Percentiles rank a stretch among this genome's conserved stretches.
Conservation (phyloP, 2,329 filamentous ascomycete genomes). For the Verticillium isaacii region DNA sequence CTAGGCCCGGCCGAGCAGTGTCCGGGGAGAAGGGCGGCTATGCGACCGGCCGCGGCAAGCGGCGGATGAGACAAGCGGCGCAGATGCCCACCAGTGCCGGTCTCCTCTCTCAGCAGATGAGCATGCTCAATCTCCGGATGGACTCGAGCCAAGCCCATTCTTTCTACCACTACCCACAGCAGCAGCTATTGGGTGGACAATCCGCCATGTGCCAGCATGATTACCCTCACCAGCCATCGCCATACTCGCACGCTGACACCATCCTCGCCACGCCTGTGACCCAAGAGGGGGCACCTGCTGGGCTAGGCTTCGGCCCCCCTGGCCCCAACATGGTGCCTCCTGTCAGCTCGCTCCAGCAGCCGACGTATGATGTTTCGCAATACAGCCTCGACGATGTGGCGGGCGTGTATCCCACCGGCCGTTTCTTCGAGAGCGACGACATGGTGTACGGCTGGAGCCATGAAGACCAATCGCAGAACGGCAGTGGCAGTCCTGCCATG, state of each 20-base stretch:
- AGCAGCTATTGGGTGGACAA: not conserved
- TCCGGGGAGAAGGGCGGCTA: constrained; percentile 28
- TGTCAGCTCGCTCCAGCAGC: not conserved
- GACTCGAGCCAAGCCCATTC: not conserved
- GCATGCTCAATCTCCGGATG: not conserved
- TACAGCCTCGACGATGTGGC: constrained; percentile 8
- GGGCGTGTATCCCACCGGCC: constrained; percentile 5
- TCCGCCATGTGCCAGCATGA: not conserved
- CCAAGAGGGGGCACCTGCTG: not conserved
- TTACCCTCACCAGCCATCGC: not conserved
- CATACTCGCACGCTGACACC: not conserved
- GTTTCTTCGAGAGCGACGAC: not conserved
- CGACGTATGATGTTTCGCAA: constrained; percentile 3
- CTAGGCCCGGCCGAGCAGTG: constrained; percentile 22
- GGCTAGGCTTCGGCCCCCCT: not conserved
- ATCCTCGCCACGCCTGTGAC: not conserved
- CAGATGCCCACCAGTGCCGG: constrained; percentile 2
- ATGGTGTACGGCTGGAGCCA: not conserved
- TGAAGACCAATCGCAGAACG: not conserved
- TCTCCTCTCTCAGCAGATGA: not conserved
- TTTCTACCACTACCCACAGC: not conserved
- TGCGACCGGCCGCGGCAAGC: constrained; percentile 18
- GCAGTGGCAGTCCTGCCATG: not conserved
- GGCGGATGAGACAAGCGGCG: not conserved
- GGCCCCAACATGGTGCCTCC: not conserved